Percentiles rank a stretch among this genome's conserved stretches.
Conservation (phyloP, 257 asterid genomes). For the Perilla frutescens region DNA sequence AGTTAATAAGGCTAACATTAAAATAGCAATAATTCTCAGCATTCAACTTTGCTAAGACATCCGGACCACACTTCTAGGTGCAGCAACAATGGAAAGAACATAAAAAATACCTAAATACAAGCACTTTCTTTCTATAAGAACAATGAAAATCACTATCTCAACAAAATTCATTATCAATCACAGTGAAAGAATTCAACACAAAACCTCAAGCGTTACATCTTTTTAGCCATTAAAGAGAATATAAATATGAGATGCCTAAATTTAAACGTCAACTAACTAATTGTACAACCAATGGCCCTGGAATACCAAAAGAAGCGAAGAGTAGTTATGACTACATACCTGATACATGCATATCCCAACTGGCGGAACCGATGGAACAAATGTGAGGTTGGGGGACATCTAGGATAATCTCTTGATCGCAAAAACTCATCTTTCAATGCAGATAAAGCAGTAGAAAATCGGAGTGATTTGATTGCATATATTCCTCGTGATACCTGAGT, state of each 20-base stretch:
- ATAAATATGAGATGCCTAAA: conserved; percentile 17
- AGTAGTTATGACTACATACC: conserved; percentile 49
- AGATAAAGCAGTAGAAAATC: conserved; percentile 97
- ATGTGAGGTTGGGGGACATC: conserved; percentile 97
- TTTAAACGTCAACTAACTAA: conserved; percentile 14
- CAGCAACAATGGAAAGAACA: conserved; percentile 17
- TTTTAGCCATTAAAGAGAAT: conserved; percentile 31
- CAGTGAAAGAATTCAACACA: conserved; percentile 15
- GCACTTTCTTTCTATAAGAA: background rate
- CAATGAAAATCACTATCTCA: conserved; percentile 8
- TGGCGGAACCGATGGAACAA: conserved; percentile 98
- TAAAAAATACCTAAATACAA: conserved; percentile 6
- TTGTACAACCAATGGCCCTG: conserved; percentile 24
- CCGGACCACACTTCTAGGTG: conserved; percentile 8
- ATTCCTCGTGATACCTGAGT: conserved; percentile 87
- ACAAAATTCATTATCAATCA: conserved; percentile 4
- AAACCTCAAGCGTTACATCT: conserved; percentile 15
- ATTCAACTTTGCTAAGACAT: conserved; percentile 12
- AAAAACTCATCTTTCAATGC: conserved; percentile 91
- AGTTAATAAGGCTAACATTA: too few species aligned
- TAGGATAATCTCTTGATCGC: conserved; percentile 98
- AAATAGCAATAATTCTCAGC: background rate
- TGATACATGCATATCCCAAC: conserved; percentile 96
- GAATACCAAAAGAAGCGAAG: conserved; percentile 21
- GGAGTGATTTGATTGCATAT: conserved; percentile 93